These are phyloP conservation scores for Fusarium mundagurra DNA, from an alignment of 2,329 filamentous ascomycete species.

Conservation along the genomic window DNA sequence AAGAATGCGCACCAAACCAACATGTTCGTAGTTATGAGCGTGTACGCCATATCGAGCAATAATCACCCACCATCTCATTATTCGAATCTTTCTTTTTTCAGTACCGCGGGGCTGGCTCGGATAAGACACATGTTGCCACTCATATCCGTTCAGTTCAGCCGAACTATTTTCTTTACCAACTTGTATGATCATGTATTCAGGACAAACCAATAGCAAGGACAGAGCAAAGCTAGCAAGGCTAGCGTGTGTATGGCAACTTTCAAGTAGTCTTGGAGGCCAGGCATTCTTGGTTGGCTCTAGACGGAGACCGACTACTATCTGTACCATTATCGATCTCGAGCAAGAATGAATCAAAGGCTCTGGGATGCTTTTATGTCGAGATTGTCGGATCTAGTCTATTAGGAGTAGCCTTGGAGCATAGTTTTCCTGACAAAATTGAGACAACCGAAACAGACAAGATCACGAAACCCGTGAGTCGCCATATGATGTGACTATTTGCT, in stretches of 20 bases:
- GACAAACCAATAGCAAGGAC: background rate
- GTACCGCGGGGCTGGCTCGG: background rate
- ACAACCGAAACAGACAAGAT: background rate
- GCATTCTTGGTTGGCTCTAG: slow-evolving; percentile 3
- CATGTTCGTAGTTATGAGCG: background rate
- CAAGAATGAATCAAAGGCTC: background rate
- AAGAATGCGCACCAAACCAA: slow-evolving; percentile 2
- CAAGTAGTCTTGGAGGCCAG: slow-evolving; percentile 6
- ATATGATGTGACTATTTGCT: background rate
- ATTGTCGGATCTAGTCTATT: background rate
- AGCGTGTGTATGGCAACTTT: background rate
- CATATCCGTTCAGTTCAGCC: background rate
- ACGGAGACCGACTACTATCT: background rate
- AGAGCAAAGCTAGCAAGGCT: background rate
- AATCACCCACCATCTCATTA: slow-evolving; percentile 2
- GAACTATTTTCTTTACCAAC: background rate
- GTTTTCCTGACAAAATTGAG: background rate
- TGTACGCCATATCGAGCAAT: background rate
- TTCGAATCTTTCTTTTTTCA: slow-evolving; percentile 14
- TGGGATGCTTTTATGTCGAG: background rate
- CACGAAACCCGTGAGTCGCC: background rate
- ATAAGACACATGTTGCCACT: background rate
- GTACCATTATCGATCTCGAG: background rate
- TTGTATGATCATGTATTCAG: background rate
- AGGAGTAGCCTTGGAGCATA: background rate